Evolutionary conservation across 2,329 filamentous ascomycete species (phyloP).

Genomic region (Sporothrix sp.): DNA sequence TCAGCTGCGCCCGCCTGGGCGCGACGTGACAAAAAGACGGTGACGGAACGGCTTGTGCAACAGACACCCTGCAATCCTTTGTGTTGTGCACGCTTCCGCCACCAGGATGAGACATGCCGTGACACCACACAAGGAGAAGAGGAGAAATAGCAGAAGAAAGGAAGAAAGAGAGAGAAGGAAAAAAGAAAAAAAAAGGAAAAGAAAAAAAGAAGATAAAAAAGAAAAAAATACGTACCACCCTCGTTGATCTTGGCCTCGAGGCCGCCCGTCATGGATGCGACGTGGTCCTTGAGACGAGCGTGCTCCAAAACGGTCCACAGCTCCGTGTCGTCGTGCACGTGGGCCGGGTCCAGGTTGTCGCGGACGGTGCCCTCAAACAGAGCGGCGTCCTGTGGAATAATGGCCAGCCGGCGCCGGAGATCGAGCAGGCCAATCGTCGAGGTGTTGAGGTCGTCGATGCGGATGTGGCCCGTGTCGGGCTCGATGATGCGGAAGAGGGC

Average conservation of each 20-base stretch:
- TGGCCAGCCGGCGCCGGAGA: constrained; percentile 78
- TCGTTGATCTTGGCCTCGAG: constrained; percentile 86
- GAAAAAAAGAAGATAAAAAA: background rate
- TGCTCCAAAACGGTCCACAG: constrained; percentile 92
- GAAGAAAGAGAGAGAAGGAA: background rate
- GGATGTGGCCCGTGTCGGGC: constrained; percentile 69
- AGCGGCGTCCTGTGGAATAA: constrained; percentile 95
- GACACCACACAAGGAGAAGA: background rate
- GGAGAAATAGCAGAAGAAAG: constrained; percentile 7
- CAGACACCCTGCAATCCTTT: too few species aligned
- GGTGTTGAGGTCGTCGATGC: constrained; percentile 82
- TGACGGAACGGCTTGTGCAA: too few species aligned
- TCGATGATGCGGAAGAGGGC: constrained; percentile 95
- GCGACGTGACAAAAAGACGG: too few species aligned
- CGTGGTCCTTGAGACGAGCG: constrained; percentile 84
- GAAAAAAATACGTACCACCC: constrained; percentile 58
- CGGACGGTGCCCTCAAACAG: constrained; percentile 66
- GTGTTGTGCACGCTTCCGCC: too few species aligned
- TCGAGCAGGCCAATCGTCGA: constrained; percentile 84
- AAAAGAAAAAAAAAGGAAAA: constrained; percentile 3
- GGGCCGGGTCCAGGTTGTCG: constrained; percentile 90
- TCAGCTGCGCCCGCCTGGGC: background rate
- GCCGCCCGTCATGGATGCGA: constrained; percentile 76
- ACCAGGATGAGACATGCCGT: too few species aligned
- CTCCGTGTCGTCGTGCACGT: constrained; percentile 93